Conservation (phyloP, 768 basidiomycete genomes). For the Neoboletus subvelutipes region DNA sequence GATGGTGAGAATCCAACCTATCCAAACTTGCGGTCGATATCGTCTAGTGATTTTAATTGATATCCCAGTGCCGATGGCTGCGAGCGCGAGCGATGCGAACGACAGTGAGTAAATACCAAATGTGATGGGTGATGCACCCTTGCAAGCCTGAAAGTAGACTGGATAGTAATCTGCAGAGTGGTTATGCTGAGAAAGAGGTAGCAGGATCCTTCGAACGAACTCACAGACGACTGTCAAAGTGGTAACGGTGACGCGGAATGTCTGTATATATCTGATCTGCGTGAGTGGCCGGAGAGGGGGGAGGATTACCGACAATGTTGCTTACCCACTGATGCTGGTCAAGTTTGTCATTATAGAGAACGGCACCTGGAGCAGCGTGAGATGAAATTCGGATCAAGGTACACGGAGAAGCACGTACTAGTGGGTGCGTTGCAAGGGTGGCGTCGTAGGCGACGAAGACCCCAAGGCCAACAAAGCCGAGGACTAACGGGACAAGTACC, state of each 20-base stretch:
- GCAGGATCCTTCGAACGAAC: neutral
- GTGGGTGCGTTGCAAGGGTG: constrained; percentile 25
- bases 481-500: constrained; percentile 42
- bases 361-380: constrained; percentile 6
- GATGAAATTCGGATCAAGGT: neutral
- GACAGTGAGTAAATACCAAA: constrained; percentile 29
- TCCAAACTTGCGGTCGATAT: constrained; percentile 36
- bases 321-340: constrained; percentile 31
- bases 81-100: constrained; percentile 28
- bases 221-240: constrained; percentile 24
- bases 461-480: constrained; percentile 41
- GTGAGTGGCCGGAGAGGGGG: neutral
- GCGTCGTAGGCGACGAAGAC: constrained; percentile 43
- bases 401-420: constrained; percentile 22
- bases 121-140: constrained; percentile 32
- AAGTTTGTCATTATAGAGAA: constrained; percentile 26
- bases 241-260: constrained; percentile 21
- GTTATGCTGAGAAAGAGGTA: neutral
- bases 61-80: constrained; percentile 33
- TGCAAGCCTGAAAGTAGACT: constrained; percentile 45
- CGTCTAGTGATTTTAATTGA: constrained; percentile 26
- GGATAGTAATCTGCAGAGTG: constrained; percentile 39
- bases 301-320: neutral
- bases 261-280: constrained; percentile 25
- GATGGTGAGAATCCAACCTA: constrained; percentile 34